Evolutionary conservation across 768 basidiomycete genomes (phyloP).

Genomic region (Mycena kentingensis): DNA sequence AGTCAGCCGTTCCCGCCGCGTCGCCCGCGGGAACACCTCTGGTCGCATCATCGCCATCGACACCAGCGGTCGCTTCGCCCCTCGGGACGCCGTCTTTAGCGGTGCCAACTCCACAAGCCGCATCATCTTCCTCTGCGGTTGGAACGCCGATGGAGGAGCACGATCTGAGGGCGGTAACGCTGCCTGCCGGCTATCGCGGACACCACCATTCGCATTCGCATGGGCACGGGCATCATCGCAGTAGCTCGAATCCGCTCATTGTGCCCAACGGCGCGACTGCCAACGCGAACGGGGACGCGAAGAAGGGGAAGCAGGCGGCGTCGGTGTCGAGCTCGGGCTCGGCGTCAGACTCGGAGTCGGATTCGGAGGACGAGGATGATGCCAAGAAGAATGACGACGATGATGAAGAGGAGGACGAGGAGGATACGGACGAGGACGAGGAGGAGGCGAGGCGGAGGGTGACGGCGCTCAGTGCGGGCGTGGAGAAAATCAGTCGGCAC

Average conservation of each 20-base stretch:
- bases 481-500: constrained; percentile 25
- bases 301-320: neutral
- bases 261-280: too few relatives aligned
- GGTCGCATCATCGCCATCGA: constrained; percentile 1
- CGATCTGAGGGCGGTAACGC: constrained; percentile 34
- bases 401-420: constrained; percentile 23
- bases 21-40: neutral
- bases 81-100: neutral
- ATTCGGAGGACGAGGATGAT: constrained; percentile 1
- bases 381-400: constrained; percentile 13
- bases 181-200: constrained; percentile 34
- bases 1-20: neutral
- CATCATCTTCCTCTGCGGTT: neutral
- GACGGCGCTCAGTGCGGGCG: constrained; percentile 23
- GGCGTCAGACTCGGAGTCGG: constrained; percentile 4
- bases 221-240: constrained; percentile 15
- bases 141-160: constrained; percentile 27
- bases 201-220: constrained; percentile 26
- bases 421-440: constrained; percentile 24
- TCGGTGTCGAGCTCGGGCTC: neutral
- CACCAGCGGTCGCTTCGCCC: too few relatives aligned
- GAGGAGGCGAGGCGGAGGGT: constrained; percentile 16
- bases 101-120: neutral
- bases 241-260: constrained; percentile 24
- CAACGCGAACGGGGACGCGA: neutral